Conservation (phyloP, 108 stramenopile genomes). For the Fragilariopsis cylindrus region DNA sequence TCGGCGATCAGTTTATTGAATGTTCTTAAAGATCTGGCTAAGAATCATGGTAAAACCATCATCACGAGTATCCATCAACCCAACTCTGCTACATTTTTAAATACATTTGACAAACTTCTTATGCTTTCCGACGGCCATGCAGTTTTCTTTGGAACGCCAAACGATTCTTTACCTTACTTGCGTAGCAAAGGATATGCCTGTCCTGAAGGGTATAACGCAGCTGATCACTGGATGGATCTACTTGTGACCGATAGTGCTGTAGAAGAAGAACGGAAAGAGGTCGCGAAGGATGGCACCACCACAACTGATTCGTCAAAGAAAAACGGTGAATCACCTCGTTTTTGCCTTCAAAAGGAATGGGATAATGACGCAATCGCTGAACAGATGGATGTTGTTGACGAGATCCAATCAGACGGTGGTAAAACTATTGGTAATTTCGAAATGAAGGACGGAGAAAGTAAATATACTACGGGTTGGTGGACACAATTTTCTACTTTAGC, state of each 20-base stretch:
- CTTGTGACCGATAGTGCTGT: conserved; percentile 54
- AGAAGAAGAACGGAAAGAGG: conserved; percentile 3
- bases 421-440: background rate
- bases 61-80: conserved; percentile 82
- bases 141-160: conserved; percentile 75
- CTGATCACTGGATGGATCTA: conserved; percentile 84
- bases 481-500: conserved; percentile 60
- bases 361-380: conserved; percentile 51
- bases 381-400: conserved; percentile 37
- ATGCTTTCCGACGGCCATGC: conserved; percentile 74
- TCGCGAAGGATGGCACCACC: background rate
- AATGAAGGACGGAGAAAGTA: conserved; percentile 7
- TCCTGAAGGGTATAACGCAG: conserved; percentile 75
- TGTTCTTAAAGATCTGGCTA: conserved; percentile 46
- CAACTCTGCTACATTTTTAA: conserved; percentile 64
- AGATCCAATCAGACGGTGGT: background rate
- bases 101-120: conserved; percentile 62
- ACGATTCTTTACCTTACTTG: conserved; percentile 48
- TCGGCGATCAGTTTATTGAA: conserved; percentile 55
- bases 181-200: conserved; percentile 43
- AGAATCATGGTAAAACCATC: conserved; percentile 56
- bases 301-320: too few species aligned
- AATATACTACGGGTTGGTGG: conserved; percentile 62
- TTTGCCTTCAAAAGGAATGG: conserved; percentile 56
- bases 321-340: conserved; percentile 21